Evolutionary conservation across 371 early-diverging fungal species (phyloP).

Genomic region (Rhizopus sp.): DNA sequence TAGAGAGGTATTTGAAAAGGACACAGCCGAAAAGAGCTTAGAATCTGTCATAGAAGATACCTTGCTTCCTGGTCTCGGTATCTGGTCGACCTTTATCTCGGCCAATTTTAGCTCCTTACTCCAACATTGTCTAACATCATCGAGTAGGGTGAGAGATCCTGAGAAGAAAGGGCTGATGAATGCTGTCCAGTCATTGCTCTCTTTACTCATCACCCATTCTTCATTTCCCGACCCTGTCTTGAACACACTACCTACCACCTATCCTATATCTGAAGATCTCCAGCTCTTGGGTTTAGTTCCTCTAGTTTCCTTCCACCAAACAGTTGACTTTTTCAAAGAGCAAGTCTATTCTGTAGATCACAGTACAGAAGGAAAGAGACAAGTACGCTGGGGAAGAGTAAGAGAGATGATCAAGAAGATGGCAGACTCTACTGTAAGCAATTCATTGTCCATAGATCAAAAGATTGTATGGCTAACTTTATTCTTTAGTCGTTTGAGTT

Average conservation of each 20-base stretch:
- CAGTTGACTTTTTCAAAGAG: conserved; percentile 50
- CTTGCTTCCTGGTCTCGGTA: conserved; percentile 38
- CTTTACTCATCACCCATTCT: conserved; percentile 34
- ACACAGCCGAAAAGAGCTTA: conserved; percentile 16
- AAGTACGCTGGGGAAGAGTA: conserved; percentile 51
- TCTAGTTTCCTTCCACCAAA: conserved; percentile 31
- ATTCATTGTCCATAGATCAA: not conserved
- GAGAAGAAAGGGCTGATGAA: conserved; percentile 29
- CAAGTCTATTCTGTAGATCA: conserved; percentile 25
- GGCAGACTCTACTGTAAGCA: conserved; percentile 40
- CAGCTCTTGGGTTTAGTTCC: conserved; percentile 37
- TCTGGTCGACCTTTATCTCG: conserved; percentile 43
- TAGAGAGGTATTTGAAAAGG: conserved; percentile 21
- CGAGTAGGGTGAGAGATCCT: conserved; percentile 21
- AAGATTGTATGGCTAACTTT: not conserved
- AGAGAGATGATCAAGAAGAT: conserved; percentile 38
- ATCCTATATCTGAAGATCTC: conserved; percentile 47
- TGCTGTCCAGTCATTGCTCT: conserved; percentile 39
- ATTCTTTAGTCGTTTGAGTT: conserved; percentile 48
- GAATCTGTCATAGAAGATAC: conserved; percentile 27
- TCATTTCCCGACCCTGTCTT: conserved; percentile 45
- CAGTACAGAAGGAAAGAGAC: conserved; percentile 31
- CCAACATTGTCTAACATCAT: conserved; percentile 35
- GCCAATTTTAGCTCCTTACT: conserved; percentile 31
- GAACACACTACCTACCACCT: conserved; percentile 38